phyloP scores from a whole-genome alignment of 306 rosid genomes.

The Ammopiptanthus mongolicus region DNA sequence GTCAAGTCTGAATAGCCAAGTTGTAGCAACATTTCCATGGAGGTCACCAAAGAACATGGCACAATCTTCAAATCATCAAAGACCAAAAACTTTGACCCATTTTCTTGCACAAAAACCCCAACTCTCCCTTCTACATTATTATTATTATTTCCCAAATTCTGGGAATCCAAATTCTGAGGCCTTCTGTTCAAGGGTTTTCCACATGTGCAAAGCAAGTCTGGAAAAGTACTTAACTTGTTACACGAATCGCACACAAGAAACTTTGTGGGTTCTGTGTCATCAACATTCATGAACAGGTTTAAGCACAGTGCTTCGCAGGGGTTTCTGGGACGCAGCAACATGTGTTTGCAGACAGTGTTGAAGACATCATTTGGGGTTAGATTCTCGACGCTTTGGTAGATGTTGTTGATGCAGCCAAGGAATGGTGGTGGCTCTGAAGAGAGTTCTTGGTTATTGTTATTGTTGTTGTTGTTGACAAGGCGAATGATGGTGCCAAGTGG shows the following conservation, averaged over 20 bases:
- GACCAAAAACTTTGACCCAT: conserved; percentile 17
- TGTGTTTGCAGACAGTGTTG: conserved; percentile 10
- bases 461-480: background rate
- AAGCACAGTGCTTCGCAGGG: conserved; percentile 4
- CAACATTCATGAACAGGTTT: conserved; percentile 6
- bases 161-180: conserved; percentile 12
- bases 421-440: background rate
- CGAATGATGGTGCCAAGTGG: conserved; percentile 27
- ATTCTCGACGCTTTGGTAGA: conserved; percentile 11
- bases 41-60: conserved; percentile 13
- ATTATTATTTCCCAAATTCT: background rate
- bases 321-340: conserved; percentile 18
- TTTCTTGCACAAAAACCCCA: conserved; percentile 24
- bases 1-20: conserved; percentile 11
- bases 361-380: background rate
- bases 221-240: background rate
- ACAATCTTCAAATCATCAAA: conserved; percentile 28
- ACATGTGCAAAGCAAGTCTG: background rate
- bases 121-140: background rate
- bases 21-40: conserved; percentile 7
- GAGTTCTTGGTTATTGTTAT: background rate
- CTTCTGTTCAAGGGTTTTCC: background rate
- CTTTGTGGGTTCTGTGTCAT: background rate
- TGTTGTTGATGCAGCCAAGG: conserved; percentile 1
- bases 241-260: conserved; percentile 15